Conservation (phyloP, 2,329 filamentous ascomycete genomes). For the Pseudogymnoascus pannorum region DNA sequence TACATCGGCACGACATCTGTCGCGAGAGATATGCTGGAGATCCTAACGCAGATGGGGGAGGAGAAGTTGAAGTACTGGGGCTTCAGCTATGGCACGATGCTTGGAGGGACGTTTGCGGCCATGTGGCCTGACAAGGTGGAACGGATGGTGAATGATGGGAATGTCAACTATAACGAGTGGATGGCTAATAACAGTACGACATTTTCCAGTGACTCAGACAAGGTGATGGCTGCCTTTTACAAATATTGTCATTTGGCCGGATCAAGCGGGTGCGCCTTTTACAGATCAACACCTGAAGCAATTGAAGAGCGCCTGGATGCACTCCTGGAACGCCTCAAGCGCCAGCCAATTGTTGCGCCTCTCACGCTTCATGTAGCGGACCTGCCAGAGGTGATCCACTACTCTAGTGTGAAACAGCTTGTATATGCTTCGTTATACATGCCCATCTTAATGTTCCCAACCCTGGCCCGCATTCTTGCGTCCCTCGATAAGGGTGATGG, state of each 20-base stretch:
- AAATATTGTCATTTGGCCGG: slow-evolving; percentile 30
- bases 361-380: slow-evolving; percentile 15
- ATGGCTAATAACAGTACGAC: slow-evolving; percentile 32
- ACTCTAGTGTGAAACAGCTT: slow-evolving; percentile 22
- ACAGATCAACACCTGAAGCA: slow-evolving; percentile 17
- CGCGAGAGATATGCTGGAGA: slow-evolving; percentile 32
- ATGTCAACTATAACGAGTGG: slow-evolving; percentile 24
- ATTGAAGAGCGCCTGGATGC: slow-evolving; percentile 21
- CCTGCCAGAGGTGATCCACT: slow-evolving; percentile 24
- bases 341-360: slow-evolving; percentile 23
- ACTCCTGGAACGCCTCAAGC: slow-evolving; percentile 36
- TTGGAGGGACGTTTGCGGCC: slow-evolving; percentile 38
- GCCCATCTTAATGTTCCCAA: slow-evolving; percentile 25
- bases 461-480: slow-evolving; percentile 21
- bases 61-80: slow-evolving; percentile 41
- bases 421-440: slow-evolving; percentile 25
- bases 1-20: slow-evolving; percentile 29
- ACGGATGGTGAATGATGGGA: slow-evolving; percentile 32
- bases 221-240: slow-evolving; percentile 24
- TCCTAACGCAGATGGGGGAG: slow-evolving; percentile 25
- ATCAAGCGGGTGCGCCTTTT: slow-evolving; percentile 20
- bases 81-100: slow-evolving; percentile 41
- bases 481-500: slow-evolving; percentile 35
- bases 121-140: slow-evolving; percentile 36
- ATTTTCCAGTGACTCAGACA: slow-evolving; percentile 31